These are phyloP conservation scores for Trametes coccinea DNA, from an alignment of 768 basidiomycete genomes.

Conservation along the genomic window DNA sequence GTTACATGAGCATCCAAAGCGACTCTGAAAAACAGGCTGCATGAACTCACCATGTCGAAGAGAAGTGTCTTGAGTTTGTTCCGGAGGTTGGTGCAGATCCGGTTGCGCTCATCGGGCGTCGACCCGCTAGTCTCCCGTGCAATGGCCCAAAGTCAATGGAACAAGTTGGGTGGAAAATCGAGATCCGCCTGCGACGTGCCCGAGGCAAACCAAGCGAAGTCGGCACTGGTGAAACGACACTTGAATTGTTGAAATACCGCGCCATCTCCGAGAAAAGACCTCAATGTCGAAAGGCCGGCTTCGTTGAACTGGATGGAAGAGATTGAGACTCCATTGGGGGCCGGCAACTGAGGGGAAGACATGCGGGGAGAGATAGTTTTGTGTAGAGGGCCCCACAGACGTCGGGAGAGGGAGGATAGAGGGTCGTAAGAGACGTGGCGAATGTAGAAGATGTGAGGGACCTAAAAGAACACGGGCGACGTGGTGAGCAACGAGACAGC, in stretches of 20 bases:
- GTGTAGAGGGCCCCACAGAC: too few relatives aligned
- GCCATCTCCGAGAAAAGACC: not conserved
- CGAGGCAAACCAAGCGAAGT: not conserved
- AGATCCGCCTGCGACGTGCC: constrained; percentile 1
- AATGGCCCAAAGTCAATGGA: not conserved
- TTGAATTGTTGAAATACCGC: not conserved
- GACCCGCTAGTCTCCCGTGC: not conserved
- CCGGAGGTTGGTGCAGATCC: not conserved
- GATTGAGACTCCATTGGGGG: not conserved
- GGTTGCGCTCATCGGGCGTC: not conserved
- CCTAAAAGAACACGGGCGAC: too few relatives aligned
- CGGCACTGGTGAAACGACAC: not conserved
- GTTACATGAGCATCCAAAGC: not conserved
- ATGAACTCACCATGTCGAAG: not conserved
- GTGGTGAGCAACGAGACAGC: too few relatives aligned
- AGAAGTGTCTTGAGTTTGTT: not conserved
- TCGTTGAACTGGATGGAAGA: not conserved
- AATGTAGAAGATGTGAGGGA: too few relatives aligned
- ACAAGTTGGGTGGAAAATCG: not conserved
- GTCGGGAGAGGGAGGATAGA: too few relatives aligned
- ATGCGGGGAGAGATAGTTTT: too few relatives aligned
- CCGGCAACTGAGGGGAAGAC: too few relatives aligned
- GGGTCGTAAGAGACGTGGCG: too few relatives aligned
- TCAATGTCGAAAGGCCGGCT: not conserved
- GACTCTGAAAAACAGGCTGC: not conserved